phyloP scores from a whole-genome alignment of 495 filamentous ascomycete genomes.

The Trichocladium uniseriatum region DNA sequence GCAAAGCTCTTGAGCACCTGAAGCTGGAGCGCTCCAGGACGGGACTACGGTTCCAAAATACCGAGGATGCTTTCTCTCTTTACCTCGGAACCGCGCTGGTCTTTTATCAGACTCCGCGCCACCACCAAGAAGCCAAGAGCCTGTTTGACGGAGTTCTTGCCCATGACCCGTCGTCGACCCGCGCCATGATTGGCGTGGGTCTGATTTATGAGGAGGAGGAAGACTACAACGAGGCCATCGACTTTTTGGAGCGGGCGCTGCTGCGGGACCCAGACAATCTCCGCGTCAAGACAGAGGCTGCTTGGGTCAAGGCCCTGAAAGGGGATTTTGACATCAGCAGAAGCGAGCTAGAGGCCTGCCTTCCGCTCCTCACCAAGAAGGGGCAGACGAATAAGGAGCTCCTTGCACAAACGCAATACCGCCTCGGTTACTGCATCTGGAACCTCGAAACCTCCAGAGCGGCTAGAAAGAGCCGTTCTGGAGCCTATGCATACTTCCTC shows the following conservation, averaged over 20 bases:
- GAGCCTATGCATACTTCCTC: conserved; percentile 73
- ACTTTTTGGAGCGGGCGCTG: conserved; percentile 67
- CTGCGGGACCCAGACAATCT: conserved; percentile 60
- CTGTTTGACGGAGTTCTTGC: conserved; percentile 73
- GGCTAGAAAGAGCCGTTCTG: conserved; percentile 62
- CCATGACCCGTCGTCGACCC: conserved; percentile 60
- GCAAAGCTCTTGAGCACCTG: conserved; percentile 56
- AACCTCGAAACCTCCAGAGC: conserved; percentile 59
- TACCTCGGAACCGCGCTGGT: conserved; percentile 75
- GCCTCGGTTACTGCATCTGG: conserved; percentile 86
- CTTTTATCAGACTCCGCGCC: conserved; percentile 75
- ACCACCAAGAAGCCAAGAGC: conserved; percentile 75
- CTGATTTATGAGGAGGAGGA: conserved; percentile 88
- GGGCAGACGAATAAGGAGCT: conserved; percentile 52
- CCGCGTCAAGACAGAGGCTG: conserved; percentile 69
- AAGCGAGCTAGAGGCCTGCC: conserved; percentile 57
- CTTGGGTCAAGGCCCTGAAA: conserved; percentile 82
- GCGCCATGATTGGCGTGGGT: conserved; percentile 80
- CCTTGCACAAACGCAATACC: conserved; percentile 72
- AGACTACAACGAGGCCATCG: conserved; percentile 67
- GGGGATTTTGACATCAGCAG: conserved; percentile 59
- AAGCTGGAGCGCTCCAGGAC: conserved; percentile 51
- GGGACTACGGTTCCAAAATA: conserved; percentile 57
- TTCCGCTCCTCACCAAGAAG: conserved; percentile 47
- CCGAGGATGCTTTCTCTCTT: conserved; percentile 61